Percentiles rank a stretch among this genome's conserved stretches.
Conservation (phyloP, 2,329 filamentous ascomycete species). For the Colletotrichum cuscutae region DNA sequence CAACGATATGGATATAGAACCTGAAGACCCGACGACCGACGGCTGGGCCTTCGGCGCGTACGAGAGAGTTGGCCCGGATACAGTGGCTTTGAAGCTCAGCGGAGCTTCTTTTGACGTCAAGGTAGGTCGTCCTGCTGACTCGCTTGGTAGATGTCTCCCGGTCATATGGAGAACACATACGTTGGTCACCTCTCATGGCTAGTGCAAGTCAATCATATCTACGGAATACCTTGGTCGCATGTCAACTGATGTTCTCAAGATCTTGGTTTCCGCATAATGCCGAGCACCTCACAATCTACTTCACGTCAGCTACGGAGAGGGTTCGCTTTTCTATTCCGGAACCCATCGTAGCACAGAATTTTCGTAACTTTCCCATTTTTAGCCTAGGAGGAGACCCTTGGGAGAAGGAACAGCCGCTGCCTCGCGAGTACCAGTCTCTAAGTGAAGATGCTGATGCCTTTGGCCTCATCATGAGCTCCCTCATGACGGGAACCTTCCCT, state of each 20-base stretch:
- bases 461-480: constrained; percentile 14
- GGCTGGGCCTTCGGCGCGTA: too few species aligned
- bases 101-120: constrained; percentile 4
- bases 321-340: not conserved
- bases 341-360: constrained; percentile 6
- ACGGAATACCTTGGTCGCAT: too few species aligned
- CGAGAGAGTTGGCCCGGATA: too few species aligned
- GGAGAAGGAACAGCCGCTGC: not conserved
- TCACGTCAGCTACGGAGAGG: not conserved
- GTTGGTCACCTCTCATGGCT: constrained; percentile 21
- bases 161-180: not conserved
- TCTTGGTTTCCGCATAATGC: constrained; percentile 23
- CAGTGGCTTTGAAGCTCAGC: not conserved
- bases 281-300: constrained; percentile 8
- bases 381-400: not conserved
- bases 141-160: constrained; percentile 6
- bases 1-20: too few species aligned
- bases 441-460: not conserved
- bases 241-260: not conserved
- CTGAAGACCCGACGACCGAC: too few species aligned
- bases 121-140: not conserved
- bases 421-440: not conserved
- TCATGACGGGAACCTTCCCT: constrained; percentile 13
- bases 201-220: not conserved
- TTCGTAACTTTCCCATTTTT: not conserved